Evolutionary conservation across 2,329 filamentous ascomycete species (phyloP), one percentile per base, ranked within the genome.

Genomic region (Arthrobotrys sphaeroides): DNA sequence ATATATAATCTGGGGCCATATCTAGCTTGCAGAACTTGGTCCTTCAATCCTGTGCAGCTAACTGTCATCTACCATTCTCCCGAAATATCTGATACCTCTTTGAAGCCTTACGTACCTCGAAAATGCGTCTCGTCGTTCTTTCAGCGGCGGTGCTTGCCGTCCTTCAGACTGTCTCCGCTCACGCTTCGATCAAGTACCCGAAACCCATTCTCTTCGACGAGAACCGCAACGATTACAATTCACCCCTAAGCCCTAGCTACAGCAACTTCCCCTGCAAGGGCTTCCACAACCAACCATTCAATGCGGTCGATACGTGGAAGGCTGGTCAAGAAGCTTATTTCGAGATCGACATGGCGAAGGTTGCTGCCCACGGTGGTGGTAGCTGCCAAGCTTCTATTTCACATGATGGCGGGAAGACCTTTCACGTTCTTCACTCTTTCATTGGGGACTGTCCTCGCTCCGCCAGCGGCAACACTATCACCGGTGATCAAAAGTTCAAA

Each of bases 331-430:
- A 49, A 3, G 78, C 70, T 1, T 66, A 49, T 38, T 80, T 80
- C 22, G 28, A 20, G 1, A 26, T 77, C 36, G 43, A 72, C n/a
- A 36, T n/a, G 7, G 16, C 22, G 4, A 16, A 12, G 0, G 62
- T 80, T 6, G 94, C 93, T 2, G 88, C 90, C 0, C 95, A 99
- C 78, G 93, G 93, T 10, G 95, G 95, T 43, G 95, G 95, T 0
- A 96, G 92, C 0, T 99, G 95, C 84, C 95, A 99, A 80, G 84
- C 98, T 62, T 91, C 90, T 5, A 84, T 99, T 78, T 95, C 93
- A 0, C 93, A 90, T 13, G 94, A 97, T 78, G 84, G 86, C 5
- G 84, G 86, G n/a, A 89, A 92, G 0, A 89, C 87, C 24, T 99
- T 91, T 90, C 93, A 94, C 82, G 94, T 97, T 73, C 93, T 99